Percentiles rank a stretch among this genome's conserved stretches.
phyloP scores from a whole-genome alignment of 1,284 basidiomycete genomes.

The Cutaneotrichosporon daszewskae region DNA sequence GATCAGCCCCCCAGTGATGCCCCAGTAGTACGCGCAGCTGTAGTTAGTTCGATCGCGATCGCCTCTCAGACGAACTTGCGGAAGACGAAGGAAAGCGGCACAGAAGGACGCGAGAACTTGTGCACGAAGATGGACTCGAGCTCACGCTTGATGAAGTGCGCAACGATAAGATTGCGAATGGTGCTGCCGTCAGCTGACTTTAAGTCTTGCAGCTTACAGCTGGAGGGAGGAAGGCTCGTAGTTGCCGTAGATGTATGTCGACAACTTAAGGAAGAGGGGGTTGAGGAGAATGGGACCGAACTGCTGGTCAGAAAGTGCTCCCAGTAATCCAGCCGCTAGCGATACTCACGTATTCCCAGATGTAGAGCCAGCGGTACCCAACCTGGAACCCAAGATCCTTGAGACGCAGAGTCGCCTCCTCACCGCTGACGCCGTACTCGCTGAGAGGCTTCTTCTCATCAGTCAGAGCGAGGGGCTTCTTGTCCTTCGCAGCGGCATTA shows the following conservation, averaged over 20 bases:
- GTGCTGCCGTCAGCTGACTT: constrained; percentile 52
- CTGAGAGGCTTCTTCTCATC: constrained; percentile 60
- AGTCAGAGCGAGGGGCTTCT: constrained; percentile 53
- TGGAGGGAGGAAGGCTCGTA: constrained; percentile 37
- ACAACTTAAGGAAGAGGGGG: constrained; percentile 72
- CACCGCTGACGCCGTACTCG: constrained; percentile 56
- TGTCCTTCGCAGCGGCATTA: constrained; percentile 13
- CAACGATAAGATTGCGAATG: constrained; percentile 68
- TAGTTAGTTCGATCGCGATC: background rate
- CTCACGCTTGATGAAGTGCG: constrained; percentile 90
- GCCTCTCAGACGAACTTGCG: constrained; percentile 62
- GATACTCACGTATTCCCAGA: constrained; percentile 88
- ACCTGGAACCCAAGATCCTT: constrained; percentile 88
- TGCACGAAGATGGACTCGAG: constrained; percentile 90
- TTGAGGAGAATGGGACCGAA: constrained; percentile 86
- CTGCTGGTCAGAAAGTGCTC: constrained; percentile 48
- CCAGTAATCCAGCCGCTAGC: no score
- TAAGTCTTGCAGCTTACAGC: constrained; percentile 23
- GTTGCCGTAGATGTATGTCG: constrained; percentile 33
- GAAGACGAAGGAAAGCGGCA: constrained; percentile 83
- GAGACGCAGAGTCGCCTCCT: constrained; percentile 58
- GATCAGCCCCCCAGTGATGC: constrained; percentile 72
- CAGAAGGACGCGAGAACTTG: constrained; percentile 89
- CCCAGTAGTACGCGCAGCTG: constrained; percentile 82
- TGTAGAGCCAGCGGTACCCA: constrained; percentile 75